Evolutionary conservation across 805 yeast genomes (phyloP), one percentile per base, ranked within the genome.

Genomic region (Sporopachydermia lactativora): DNA sequence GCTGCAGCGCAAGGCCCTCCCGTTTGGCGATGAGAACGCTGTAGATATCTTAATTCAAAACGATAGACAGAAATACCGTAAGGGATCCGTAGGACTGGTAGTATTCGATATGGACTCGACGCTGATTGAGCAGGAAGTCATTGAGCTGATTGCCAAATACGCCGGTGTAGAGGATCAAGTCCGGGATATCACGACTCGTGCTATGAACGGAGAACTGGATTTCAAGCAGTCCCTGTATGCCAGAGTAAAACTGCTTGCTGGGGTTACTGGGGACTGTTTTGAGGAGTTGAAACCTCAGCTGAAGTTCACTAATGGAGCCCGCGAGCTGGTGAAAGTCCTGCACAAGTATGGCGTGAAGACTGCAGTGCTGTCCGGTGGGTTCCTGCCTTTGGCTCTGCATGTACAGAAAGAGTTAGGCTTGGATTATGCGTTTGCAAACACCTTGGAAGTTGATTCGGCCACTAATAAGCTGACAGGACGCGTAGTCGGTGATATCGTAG

Each of bases 91-190:
- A 53, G 71, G 74, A 51, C 64, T 92, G 39, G 77, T 83, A 45
- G 83, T 94, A 6, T 92, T 92, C 55, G 99, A 92, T 53, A 92
- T 92, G 98, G 99, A 92, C 63, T 86, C 96, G 0, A 92, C 99
- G 0, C 64, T 92, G 54, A 92, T 92, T 48, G 78, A 81, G 57
- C 97, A 92, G 60, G 99, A 92, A 61, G 96, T 92, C 34, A 92
- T 92, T 49, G 99, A 92, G 55, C 60, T 92, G 54, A 89, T 92
- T 48, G 98, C 98, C 2, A 85, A 85, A 0, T 80, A 83, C 51
- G 97, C 96, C n/a, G 70, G 73, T 48, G 94, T 92, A 24, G 96
- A 92, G 53, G 75, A 70, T 4, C 67, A 84, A 56, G 98, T 92
- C 4, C 81, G 89, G 3, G 81, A 70, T 19, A 88, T 92, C 50